Evolutionary conservation across 139 green algal species (phyloP).

Genomic region (Coelastrella sp.): DNA sequence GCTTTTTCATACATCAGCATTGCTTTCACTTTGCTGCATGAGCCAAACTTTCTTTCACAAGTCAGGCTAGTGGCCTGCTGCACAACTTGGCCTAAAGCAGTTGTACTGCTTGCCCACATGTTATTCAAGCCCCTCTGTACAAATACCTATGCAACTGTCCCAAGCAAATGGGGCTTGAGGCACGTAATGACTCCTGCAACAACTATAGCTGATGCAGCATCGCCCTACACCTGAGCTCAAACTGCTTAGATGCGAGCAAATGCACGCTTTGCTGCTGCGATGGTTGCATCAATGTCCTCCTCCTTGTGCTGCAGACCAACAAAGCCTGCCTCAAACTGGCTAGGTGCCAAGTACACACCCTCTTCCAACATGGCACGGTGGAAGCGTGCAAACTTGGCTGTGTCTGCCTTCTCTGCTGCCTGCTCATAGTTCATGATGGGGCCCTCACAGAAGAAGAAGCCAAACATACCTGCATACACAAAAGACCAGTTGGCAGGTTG

Average conservation of each 20-base stretch:
- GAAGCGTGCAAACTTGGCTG: constrained; percentile 95
- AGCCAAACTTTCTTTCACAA: too few relatives aligned
- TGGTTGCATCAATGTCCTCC: constrained; percentile 95
- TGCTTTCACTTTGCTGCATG: too few relatives aligned
- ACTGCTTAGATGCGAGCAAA: constrained; percentile 74
- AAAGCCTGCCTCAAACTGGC: constrained; percentile 96
- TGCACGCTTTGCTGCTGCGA: constrained; percentile 85
- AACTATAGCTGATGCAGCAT: too few relatives aligned
- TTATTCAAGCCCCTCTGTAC: too few relatives aligned
- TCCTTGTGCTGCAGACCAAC: constrained; percentile 95
- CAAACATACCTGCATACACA: constrained; percentile 92
- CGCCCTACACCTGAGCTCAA: too few relatives aligned
- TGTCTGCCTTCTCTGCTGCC: constrained; percentile 86
- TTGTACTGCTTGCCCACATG: too few relatives aligned
- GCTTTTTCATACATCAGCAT: too few relatives aligned
- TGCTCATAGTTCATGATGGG: constrained; percentile 93
- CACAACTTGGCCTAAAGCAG: background rate
- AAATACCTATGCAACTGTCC: too few relatives aligned
- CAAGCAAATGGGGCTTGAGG: too few relatives aligned
- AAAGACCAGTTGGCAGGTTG: too few relatives aligned
- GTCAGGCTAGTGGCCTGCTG: too few relatives aligned
- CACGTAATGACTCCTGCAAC: too few relatives aligned
- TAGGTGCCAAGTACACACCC: constrained; percentile 97
- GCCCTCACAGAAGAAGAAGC: constrained; percentile 98
- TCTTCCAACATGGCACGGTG: constrained; percentile 98